phyloP scores from a whole-genome alignment of 2,329 filamentous ascomycete species.

The Pezicula neosporulosa region DNA sequence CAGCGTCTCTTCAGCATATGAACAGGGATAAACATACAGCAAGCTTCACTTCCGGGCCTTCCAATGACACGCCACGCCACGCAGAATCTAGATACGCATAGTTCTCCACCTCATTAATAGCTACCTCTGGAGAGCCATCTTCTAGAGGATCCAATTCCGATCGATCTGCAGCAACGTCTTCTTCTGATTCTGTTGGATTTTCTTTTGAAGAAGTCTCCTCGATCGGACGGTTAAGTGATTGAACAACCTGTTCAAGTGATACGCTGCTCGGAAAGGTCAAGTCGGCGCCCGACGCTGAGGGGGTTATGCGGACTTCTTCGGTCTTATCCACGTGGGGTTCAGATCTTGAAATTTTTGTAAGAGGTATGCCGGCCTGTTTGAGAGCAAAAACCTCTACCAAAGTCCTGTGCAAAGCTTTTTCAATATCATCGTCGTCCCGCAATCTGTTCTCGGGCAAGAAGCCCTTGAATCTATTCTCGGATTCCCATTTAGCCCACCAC shows the following conservation, averaged over 20 bases:
- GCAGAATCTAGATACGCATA: conserved; percentile 45
- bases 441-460: conserved; percentile 35
- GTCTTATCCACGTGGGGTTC: conserved; percentile 15
- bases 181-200: conserved; percentile 22
- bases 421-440: conserved; percentile 30
- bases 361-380: conserved; percentile 35
- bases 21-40: conserved; percentile 51
- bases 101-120: conserved; percentile 18
- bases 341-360: conserved; percentile 14
- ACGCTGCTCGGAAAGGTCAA: conserved; percentile 17
- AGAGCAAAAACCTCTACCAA: conserved; percentile 52
- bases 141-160: conserved; percentile 14
- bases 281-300: conserved; percentile 12
- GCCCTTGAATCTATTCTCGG: conserved; percentile 34
- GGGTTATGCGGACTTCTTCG: conserved; percentile 21
- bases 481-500: conserved; percentile 33
- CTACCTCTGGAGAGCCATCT: neutral
- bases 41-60: conserved; percentile 63
- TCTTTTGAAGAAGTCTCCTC: conserved; percentile 15
- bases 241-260: conserved; percentile 12
- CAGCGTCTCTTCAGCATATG: neutral
- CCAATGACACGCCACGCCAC: conserved; percentile 57
- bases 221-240: conserved; percentile 8
- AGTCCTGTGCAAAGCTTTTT: conserved; percentile 47
- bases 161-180: conserved; percentile 24